Percentiles rank a stretch among this genome's conserved stretches.
phyloP scores from a whole-genome alignment of 2,329 filamentous ascomycete genomes.

The Phialophora verrucosa region DNA sequence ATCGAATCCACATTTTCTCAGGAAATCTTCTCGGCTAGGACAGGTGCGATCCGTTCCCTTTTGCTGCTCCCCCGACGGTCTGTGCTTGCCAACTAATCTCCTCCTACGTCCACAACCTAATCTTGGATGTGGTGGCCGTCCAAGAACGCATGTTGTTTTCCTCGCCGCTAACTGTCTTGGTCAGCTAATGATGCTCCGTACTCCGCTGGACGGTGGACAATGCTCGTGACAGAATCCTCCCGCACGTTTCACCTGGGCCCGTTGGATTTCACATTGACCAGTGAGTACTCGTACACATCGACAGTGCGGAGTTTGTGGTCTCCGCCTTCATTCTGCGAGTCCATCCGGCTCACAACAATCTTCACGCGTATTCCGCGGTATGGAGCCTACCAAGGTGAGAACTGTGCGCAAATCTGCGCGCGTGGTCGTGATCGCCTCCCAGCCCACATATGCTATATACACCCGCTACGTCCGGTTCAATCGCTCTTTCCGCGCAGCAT shows the following conservation, averaged over 20 bases:
- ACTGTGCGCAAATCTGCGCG: neutral
- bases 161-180: too few species aligned
- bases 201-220: neutral
- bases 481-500: neutral
- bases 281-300: too few species aligned
- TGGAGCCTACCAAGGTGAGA: neutral
- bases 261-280: too few species aligned
- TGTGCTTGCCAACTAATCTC: neutral
- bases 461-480: neutral
- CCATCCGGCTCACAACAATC: neutral
- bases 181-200: too few species aligned
- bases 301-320: neutral
- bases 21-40: constrained; percentile 1
- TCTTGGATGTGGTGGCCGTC: neutral
- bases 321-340: neutral
- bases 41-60: constrained; percentile 5
- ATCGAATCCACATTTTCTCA: constrained; percentile 1
- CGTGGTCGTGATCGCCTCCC: neutral
- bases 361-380: neutral
- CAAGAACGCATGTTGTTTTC: neutral
- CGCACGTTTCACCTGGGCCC: neutral
- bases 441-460: constrained; percentile 5
- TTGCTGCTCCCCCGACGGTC: too few species aligned
- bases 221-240: neutral
- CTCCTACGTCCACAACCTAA: neutral